Evolutionary conservation across 805 yeast genomes (phyloP).

Genomic region (Tetrapisispora fleetii): DNA sequence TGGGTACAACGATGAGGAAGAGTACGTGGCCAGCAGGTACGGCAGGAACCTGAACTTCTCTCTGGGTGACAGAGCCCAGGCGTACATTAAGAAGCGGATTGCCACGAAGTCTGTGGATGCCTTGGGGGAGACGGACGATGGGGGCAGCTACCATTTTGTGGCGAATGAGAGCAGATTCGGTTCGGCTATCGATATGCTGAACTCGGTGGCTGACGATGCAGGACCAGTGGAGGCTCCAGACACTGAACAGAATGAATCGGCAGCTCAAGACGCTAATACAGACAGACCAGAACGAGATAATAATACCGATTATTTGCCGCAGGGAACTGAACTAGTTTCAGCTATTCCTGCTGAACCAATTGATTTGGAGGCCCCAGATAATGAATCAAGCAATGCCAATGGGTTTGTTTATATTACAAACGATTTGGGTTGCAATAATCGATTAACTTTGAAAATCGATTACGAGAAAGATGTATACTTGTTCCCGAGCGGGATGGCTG

Average conservation of each 20-base stretch:
- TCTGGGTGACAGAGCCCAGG: constrained; percentile 66
- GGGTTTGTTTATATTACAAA: background rate
- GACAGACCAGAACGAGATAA: background rate
- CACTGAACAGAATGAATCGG: background rate
- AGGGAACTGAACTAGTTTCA: constrained; percentile 6
- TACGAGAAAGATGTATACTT: constrained; percentile 65
- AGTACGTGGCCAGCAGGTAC: constrained; percentile 77
- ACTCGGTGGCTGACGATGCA: background rate
- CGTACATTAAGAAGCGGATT: constrained; percentile 64
- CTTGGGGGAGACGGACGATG: constrained; percentile 13
- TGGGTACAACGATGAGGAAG: constrained; percentile 36
- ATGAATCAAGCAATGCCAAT: background rate
- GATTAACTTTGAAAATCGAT: constrained; percentile 7
- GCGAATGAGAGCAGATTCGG: background rate
- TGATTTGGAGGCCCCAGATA: constrained; percentile 6
- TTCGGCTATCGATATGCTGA: background rate
- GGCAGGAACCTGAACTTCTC: constrained; percentile 81
- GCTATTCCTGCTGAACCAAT: constrained; percentile 25
- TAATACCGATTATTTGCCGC: background rate
- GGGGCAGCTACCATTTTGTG: constrained; percentile 13
- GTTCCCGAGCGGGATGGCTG: constrained; percentile 88
- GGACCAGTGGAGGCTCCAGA: background rate
- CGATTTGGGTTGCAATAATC: background rate
- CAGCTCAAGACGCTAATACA: background rate
- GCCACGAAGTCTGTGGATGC: constrained; percentile 49